Base-by-base conservation (phyloP, 2,329 filamentous ascomycete genomes). In the Xylariales sp. region DNA sequence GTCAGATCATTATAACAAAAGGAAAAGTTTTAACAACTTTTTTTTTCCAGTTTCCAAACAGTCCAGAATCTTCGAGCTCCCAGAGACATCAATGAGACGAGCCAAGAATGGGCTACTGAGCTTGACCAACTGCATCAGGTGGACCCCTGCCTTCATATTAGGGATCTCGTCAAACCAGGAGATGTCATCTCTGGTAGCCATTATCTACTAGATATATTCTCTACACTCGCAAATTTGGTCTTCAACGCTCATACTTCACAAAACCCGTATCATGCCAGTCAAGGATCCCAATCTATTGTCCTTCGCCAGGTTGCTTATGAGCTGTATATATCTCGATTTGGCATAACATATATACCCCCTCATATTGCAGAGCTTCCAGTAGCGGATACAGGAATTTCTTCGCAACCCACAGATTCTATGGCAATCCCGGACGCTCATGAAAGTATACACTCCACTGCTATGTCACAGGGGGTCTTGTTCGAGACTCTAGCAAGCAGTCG, bases 231-330 rank as follows among this genome's bases (percentile, higher is more conserved):
- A 15, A 33, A 42, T 16, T 23, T 40, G 14, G 28, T 35, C n/a
- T 20, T 33, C 16, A 33, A 25, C n/a, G 29, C 17, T 11, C 44
- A 51, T 25, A 23, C 23, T 17, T 38, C 38, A 10, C 34, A 23
- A 29, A 29, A 38, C 31, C 19, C 20, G 38, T 20, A 15, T 10
- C 36, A 15, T 31, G 23, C 21, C 20, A 41, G 40, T 17, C 29
- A 41, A 33, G 37, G 40, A 14, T 28, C 38, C 15, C 33, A 37
- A 16, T 35, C 29, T 14, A 34, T 39, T 12, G 35, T 50, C 14
- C 35, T 51, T 17, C 45, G 50, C 23, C 41, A 50, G 19, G 51
- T 57, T 23, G 45, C 50, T 13, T 56, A 50, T 37, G 54, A 58
- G 39, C 36, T 55, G 23, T 54, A 52, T 28, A 29, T 59, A n/a